Evolutionary conservation across 129 eudicot genomes (phyloP).

Genomic region (Tanacetum coccineum): DNA sequence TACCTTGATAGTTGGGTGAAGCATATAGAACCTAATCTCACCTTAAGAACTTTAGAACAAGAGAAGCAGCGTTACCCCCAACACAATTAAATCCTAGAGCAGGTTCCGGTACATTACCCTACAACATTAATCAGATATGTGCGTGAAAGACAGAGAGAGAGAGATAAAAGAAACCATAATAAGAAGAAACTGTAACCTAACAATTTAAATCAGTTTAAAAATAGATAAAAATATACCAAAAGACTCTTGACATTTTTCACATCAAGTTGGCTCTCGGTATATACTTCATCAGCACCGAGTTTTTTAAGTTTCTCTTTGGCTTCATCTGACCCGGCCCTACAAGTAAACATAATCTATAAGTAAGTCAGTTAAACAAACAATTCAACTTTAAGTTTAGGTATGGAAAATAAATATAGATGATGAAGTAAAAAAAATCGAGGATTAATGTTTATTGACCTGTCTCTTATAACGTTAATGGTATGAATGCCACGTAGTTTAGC

Average conservation of each 20-base stretch:
- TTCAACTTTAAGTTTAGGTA: background rate
- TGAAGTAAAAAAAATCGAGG: background rate
- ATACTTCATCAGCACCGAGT: constrained; percentile 89
- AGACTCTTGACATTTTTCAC: constrained; percentile 69
- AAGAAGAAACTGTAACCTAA: background rate
- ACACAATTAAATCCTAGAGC: constrained; percentile 88
- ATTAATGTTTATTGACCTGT: constrained; percentile 48
- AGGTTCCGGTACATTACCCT: constrained; percentile 82
- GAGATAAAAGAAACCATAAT: background rate
- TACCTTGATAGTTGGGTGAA: constrained; percentile 1
- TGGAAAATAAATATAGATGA: background rate
- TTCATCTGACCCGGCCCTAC: constrained; percentile 84
- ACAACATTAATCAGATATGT: constrained; percentile 15
- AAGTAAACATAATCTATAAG: constrained; percentile 13
- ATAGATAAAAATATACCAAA: constrained; percentile 46
- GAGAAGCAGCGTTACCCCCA: constrained; percentile 96
- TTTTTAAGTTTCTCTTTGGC: constrained; percentile 72
- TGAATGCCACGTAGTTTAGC: constrained; percentile 70
- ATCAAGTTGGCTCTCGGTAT: constrained; percentile 76
- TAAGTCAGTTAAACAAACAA: constrained; percentile 7
- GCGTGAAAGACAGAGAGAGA: background rate
- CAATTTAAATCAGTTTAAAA: background rate
- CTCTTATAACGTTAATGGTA: constrained; percentile 79
- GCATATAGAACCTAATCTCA: constrained; percentile 27
- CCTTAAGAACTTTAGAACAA: constrained; percentile 88